Percentiles rank a stretch among this genome's conserved stretches.
phyloP scores from a whole-genome alignment of 2,329 filamentous ascomycete species.

The Fusarium verrucosum region DNA sequence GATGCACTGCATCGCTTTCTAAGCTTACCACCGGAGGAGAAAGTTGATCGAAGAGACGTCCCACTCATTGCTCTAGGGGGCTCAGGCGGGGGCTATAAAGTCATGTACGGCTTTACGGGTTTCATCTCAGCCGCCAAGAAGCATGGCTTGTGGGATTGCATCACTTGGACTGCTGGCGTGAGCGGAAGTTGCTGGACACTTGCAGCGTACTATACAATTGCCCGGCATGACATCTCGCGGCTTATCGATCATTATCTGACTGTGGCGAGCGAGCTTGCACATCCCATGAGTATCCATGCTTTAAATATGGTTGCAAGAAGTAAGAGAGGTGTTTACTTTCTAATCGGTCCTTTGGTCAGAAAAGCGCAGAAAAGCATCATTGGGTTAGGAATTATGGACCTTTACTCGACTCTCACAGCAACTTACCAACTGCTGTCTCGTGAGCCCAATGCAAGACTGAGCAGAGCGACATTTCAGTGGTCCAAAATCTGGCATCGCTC shows the following conservation, averaged over 20 bases:
- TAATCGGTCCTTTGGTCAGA: conserved; percentile 30
- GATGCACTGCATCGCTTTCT: conserved; percentile 30
- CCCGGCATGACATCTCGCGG: conserved; percentile 19
- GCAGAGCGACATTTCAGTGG: conserved; percentile 35
- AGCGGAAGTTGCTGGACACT: conserved; percentile 42
- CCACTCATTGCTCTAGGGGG: conserved; percentile 36
- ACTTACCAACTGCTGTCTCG: conserved; percentile 31
- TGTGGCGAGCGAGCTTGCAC: conserved; percentile 29
- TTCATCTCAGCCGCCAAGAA: conserved; percentile 34
- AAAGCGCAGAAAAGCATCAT: conserved; percentile 41
- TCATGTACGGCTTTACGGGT: conserved; percentile 39
- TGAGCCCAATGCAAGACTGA: conserved; percentile 21
- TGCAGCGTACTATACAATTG: conserved; percentile 39
- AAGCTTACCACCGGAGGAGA: neutral
- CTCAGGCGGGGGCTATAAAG: conserved; percentile 37
- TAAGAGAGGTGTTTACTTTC: conserved; percentile 34
- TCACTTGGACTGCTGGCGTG: conserved; percentile 36
- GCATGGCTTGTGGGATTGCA: conserved; percentile 31
- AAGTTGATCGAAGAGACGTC: conserved; percentile 29
- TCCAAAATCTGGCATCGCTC: conserved; percentile 34
- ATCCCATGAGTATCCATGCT: conserved; percentile 34
- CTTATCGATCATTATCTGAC: conserved; percentile 32
- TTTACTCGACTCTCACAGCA: conserved; percentile 35
- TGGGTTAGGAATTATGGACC: conserved; percentile 37
- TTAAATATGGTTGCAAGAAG: conserved; percentile 27